Evolutionary conservation across 805 yeast species (phyloP), one percentile per base, ranked within the genome.

Genomic region (Barnettozyma salicaria): DNA sequence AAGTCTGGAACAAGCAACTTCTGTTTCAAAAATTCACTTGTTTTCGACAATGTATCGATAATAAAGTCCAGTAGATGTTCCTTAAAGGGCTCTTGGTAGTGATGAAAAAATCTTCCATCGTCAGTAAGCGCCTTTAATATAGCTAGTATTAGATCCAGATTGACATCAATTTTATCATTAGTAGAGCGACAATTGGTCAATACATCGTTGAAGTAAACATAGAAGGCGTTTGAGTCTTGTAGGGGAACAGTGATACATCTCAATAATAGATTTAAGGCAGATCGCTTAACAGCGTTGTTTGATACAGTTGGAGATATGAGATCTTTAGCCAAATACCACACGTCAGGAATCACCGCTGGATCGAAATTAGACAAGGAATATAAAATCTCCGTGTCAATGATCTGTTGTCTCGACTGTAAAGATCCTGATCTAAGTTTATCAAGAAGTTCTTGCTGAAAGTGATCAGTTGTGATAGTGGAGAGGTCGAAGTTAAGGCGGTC

Each of bases 301-400:
- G 39, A 16, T 48, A 50, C n/a, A 53, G 56, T 22, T 0, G 60
- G 53, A 6, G 62, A 61, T 34, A 83, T 65, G 54, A 80, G 58
- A 34, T 69, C 74, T 41, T 72, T 63, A 0, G 81, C 79, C 35
- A 77, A 60, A 54, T 79, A 76, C 96, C 96, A 86, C 2, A 85
- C 66, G 43, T 82, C 88, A 0, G 85, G 78, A 4, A 84, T 67
- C 3, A 81, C 71, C 0, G 79, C 66, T 3, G 77, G 68, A 4
- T 78, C 63, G 34, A 67, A 68, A 32, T 67, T 71, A 17, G 68
- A 68, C 3, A 85, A 56, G 4, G 75, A 63, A 2, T 67, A 67
- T 6, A 72, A 60, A 28, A 86, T 57, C 16, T 40, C 43, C 16
- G 67, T 57, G 2, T 62, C 63, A 0, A 83, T 77, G 0, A 82